These are phyloP conservation scores for Candida corydali DNA, from an alignment of 805 yeast species.

Conservation along the genomic window DNA sequence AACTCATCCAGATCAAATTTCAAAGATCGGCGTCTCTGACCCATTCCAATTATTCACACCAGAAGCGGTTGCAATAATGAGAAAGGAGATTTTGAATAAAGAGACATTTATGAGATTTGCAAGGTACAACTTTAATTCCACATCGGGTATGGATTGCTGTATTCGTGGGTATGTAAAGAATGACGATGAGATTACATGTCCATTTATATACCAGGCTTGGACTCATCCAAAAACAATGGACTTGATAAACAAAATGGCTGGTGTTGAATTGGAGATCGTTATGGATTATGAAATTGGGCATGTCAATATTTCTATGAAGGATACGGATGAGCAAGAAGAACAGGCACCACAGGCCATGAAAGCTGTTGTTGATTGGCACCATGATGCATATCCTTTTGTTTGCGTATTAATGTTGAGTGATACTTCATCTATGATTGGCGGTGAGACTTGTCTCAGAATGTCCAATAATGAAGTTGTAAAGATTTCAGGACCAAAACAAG, in stretches of 20 bases:
- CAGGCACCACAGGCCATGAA: slow-evolving; percentile 32
- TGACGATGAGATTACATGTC: slow-evolving; percentile 29
- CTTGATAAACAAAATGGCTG: slow-evolving; percentile 54
- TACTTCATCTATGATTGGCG: slow-evolving; percentile 56
- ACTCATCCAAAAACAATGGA: slow-evolving; percentile 53
- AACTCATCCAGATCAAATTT: slow-evolving; percentile 42
- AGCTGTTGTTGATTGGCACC: slow-evolving; percentile 61
- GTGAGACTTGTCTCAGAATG: slow-evolving; percentile 52
- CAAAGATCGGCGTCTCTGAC: slow-evolving; percentile 53
- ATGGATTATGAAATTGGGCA: slow-evolving; percentile 59
- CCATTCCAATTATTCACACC: slow-evolving; percentile 61
- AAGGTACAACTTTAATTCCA: slow-evolving; percentile 38
- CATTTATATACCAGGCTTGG: slow-evolving; percentile 56
- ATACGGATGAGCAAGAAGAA: slow-evolving; percentile 30
- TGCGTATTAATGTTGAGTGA: slow-evolving; percentile 62
- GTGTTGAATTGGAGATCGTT: slow-evolving; percentile 49
- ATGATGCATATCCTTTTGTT: slow-evolving; percentile 60
- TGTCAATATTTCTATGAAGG: slow-evolving; percentile 46
- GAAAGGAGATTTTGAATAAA: slow-evolving; percentile 47
- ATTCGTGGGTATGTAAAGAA: slow-evolving; percentile 49
- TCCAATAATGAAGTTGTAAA: slow-evolving; percentile 24
- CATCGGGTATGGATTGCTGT: slow-evolving; percentile 47
- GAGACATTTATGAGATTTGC: slow-evolving; percentile 44
- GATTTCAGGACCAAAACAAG: slow-evolving; percentile 29
- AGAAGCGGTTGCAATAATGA: slow-evolving; percentile 57